phyloP scores from a whole-genome alignment of 2,329 filamentous ascomycete species.

The Chaetomiaceae sp. region DNA sequence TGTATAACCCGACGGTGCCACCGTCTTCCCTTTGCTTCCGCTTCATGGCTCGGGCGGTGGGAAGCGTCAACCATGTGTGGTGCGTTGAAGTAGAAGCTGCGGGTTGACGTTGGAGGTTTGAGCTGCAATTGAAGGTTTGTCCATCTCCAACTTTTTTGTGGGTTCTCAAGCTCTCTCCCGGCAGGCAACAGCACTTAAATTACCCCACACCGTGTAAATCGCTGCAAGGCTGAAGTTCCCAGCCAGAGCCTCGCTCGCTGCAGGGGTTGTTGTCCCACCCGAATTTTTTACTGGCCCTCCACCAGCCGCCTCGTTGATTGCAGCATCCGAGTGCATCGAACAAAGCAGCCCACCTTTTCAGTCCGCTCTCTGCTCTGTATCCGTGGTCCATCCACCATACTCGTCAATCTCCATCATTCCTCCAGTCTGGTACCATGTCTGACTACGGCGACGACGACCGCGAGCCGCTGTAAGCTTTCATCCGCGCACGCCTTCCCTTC shows the following conservation, averaged over 20 bases:
- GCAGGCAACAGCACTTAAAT: constrained; percentile 5
- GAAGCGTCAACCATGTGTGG: too few species aligned
- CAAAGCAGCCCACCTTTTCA: neutral
- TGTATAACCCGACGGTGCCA: constrained; percentile 1
- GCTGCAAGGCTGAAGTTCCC: constrained; percentile 2
- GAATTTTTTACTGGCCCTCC: neutral
- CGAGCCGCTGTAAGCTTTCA: constrained; percentile 33
- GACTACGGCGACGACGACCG: constrained; percentile 64
- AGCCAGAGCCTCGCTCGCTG: constrained; percentile 1
- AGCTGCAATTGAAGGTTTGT: neutral
- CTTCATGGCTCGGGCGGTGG: constrained; percentile 14
- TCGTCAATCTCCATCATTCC: neutral
- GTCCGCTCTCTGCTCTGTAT: too few species aligned
- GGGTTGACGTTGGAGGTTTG: too few species aligned
- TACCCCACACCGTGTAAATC: neutral
- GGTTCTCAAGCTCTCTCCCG: constrained; percentile 10
- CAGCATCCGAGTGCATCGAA: neutral
- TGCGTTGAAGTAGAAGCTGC: neutral
- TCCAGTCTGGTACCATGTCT: constrained; percentile 62
- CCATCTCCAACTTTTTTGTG: constrained; percentile 17
- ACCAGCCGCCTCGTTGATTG: neutral
- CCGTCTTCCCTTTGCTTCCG: constrained; percentile 11
- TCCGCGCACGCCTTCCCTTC: neutral
- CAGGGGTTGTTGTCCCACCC: neutral
- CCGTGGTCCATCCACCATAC: too few species aligned